These are phyloP conservation scores for Boletus bicolor DNA, from an alignment of 768 basidiomycete genomes.

Conservation along the genomic window DNA sequence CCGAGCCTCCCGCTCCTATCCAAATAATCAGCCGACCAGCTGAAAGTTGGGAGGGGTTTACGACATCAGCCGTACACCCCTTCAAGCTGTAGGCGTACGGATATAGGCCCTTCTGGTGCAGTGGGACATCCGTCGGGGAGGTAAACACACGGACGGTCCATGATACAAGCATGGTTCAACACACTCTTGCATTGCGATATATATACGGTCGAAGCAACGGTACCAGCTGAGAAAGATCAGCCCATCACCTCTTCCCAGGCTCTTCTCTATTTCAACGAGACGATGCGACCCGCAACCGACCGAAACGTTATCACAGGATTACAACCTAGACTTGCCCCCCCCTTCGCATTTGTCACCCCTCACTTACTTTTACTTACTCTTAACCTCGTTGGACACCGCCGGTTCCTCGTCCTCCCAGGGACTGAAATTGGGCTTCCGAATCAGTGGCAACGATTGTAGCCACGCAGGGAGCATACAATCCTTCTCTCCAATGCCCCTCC, in stretches of 20 bases:
- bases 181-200: slow-evolving; percentile 30
- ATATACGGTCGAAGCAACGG: slow-evolving; percentile 28
- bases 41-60: neutral
- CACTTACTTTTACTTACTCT: slow-evolving; percentile 20
- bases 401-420: slow-evolving; percentile 78
- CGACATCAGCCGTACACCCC: neutral
- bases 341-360: neutral
- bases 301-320: slow-evolving; percentile 10
- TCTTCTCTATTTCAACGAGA: slow-evolving; percentile 13
- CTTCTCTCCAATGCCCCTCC: slow-evolving; percentile 22
- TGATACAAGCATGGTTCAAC: slow-evolving; percentile 21
- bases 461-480: slow-evolving; percentile 53
- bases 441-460: slow-evolving; percentile 63
- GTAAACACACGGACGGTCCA: neutral
- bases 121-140: neutral
- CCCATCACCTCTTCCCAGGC: slow-evolving; percentile 14
- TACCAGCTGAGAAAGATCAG: slow-evolving; percentile 25
- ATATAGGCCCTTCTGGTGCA: slow-evolving; percentile 8
- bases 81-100: neutral
- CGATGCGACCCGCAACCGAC: slow-evolving; percentile 14
- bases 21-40: too few species aligned
- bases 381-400: slow-evolving; percentile 17
- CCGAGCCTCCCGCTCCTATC: neutral
- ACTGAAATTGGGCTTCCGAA: slow-evolving; percentile 71
- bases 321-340: neutral